Conservation (phyloP, 2,329 filamentous ascomycete species). For the Furcasterigmium sp. region DNA sequence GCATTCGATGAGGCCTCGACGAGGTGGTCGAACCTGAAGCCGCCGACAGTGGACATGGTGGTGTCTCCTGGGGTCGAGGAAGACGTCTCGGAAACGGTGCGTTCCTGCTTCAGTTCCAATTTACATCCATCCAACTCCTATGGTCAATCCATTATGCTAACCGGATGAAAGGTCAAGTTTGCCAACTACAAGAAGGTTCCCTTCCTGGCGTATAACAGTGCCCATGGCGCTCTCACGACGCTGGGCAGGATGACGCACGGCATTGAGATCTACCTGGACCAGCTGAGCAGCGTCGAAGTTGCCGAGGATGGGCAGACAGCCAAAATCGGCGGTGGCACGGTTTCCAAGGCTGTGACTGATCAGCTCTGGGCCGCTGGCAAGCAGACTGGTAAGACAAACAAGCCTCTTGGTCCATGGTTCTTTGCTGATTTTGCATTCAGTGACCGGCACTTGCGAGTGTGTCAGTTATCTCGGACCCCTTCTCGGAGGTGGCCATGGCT, state of each 20-base stretch:
- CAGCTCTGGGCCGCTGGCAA: conserved; percentile 44
- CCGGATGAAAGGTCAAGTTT: conserved; percentile 24
- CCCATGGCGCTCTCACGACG: conserved; percentile 44
- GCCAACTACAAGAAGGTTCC: conserved; percentile 40
- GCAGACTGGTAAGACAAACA: too few species aligned
- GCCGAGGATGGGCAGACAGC: conserved; percentile 35
- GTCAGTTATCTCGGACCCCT: conserved; percentile 42
- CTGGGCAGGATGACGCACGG: conserved; percentile 42
- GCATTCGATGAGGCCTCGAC: conserved; percentile 30
- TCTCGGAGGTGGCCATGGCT: conserved; percentile 53
- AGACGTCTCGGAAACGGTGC: conserved; percentile 43
- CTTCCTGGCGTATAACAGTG: conserved; percentile 47
- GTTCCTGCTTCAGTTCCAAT: neutral
- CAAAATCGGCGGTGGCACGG: conserved; percentile 42
- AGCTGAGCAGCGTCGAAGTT: conserved; percentile 36
- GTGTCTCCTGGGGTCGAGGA: conserved; percentile 40
- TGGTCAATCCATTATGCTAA: neutral
- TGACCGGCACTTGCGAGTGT: conserved; percentile 48
- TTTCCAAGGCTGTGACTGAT: conserved; percentile 39
- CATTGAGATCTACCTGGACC: conserved; percentile 42
- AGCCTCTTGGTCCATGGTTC: too few species aligned
- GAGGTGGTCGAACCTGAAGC: conserved; percentile 39
- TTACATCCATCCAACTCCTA: neutral
- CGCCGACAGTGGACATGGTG: conserved; percentile 37
- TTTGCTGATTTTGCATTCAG: too few species aligned